Base-by-base conservation (phyloP, 352 stramenopile genomes). In the Globisporangium rhizosaccharum region DNA sequence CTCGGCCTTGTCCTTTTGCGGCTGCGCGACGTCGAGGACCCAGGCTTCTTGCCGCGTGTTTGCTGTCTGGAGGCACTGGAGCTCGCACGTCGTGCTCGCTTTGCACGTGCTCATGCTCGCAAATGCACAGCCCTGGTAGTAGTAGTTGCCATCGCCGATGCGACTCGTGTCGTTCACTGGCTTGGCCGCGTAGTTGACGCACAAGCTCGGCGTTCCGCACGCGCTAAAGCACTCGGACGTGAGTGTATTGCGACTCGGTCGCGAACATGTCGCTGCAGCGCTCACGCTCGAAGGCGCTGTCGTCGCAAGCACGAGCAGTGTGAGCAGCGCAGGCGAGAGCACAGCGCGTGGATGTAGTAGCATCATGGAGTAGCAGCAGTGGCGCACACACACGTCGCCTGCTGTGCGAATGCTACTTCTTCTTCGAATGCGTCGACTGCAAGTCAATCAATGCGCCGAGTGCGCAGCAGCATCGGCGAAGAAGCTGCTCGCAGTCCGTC, bases 1-100 rank as follows among this genome's bases (percentile, higher is more conserved):
- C 57, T 89, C 69, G 20, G 71, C 48, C 37, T 81, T 82, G 61
- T 91, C 82, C 36, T 70, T 75, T 55, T 91, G 82, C 26, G 82
- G 76, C 56, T 76, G 79, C n/a, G 72, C 70, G 15, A 91, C 73
- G 23, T 72, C 62, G 39, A 91, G 60, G 36, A 77, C 75, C 82
- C 82, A 91, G 45, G 76, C 62, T 0, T 58, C 30, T 25, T 70
- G 63, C 26, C 48, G 54, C 41, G 56, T 55, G 47, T 73, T 76
- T 33, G 67, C 65, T 9, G 67, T 71, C 53, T 82, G 70, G 26
- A 91, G 61, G 41, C 82, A 91, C 68, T 91, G 82, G 49, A 90
- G 39, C 59, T 91, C 70, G 55, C 82, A 91, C 15, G 75, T 77
- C 5, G 79, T 72, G 37, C 79, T 73, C 28, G 65, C 57, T 25